These are phyloP conservation scores for Vanderwaltozyma yarrowii DNA, from an alignment of 805 yeast genomes.

Conservation along the genomic window DNA sequence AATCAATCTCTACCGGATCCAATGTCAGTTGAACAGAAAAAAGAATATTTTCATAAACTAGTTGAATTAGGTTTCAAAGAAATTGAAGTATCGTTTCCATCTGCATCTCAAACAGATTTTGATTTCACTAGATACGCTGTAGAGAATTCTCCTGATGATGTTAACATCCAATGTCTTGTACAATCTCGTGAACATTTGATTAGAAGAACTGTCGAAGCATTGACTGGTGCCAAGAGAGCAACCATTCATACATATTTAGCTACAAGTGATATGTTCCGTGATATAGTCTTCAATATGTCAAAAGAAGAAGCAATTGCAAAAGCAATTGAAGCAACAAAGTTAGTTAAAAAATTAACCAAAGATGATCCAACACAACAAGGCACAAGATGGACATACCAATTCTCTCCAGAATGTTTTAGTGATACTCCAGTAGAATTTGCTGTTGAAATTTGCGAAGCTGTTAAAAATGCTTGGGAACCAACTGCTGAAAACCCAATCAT, in stretches of 20 bases:
- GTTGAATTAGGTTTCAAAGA: conserved; percentile 72
- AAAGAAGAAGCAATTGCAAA: conserved; percentile 47
- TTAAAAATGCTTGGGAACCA: conserved; percentile 67
- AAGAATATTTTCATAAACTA: conserved; percentile 55
- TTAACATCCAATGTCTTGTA: conserved; percentile 62
- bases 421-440: conserved; percentile 60
- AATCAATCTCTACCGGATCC: conserved; percentile 82
- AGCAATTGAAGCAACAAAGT: conserved; percentile 53
- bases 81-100: conserved; percentile 74
- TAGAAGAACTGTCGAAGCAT: conserved; percentile 58
- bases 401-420: conserved; percentile 72
- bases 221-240: conserved; percentile 66
- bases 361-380: conserved; percentile 44
- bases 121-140: conserved; percentile 72
- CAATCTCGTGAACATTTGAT: conserved; percentile 72
- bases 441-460: conserved; percentile 61
- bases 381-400: conserved; percentile 67
- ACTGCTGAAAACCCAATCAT: conserved; percentile 54
- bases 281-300: conserved; percentile 53
- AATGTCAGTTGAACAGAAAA: conserved; percentile 72
- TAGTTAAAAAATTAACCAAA: conserved; percentile 58
- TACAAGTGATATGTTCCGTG: conserved; percentile 62
- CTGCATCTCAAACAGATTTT: conserved; percentile 71
- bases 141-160: conserved; percentile 66
- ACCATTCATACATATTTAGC: conserved; percentile 71